A percentile compares a stretch with the other conserved stretches of the same genome.
Conservation (phyloP, 2,329 filamentous ascomycete species). For the Hypoxylon sp. region DNA sequence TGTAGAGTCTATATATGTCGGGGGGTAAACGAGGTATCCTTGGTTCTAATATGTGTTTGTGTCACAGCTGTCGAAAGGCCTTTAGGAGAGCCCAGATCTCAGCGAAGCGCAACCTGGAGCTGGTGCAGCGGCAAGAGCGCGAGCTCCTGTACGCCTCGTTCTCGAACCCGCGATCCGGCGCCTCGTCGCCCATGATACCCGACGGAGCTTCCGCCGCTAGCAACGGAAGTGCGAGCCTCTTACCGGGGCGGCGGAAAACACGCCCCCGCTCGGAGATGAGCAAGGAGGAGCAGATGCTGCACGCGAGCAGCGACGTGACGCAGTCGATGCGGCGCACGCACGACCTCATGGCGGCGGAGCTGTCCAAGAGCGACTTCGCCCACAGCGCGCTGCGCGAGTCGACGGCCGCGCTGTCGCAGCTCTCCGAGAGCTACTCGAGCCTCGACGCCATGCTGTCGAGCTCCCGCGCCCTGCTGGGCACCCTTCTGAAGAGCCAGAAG, state of each 20-base stretch:
- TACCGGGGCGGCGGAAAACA: slow-evolving; percentile 51
- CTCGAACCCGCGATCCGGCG: slow-evolving; percentile 56
- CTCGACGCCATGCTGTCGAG: slow-evolving; percentile 81
- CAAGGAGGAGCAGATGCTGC: slow-evolving; percentile 76
- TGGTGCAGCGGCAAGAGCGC: slow-evolving; percentile 80
- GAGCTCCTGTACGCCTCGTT: slow-evolving; percentile 78
- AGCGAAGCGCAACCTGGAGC: slow-evolving; percentile 79
- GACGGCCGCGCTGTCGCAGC: slow-evolving; percentile 81
- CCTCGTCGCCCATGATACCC: slow-evolving; percentile 51
- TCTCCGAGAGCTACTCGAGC: slow-evolving; percentile 83
- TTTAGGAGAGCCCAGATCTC: slow-evolving; percentile 86
- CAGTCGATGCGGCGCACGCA: slow-evolving; percentile 86
- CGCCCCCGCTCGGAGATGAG: slow-evolving; percentile 51
- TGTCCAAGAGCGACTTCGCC: slow-evolving; percentile 88
- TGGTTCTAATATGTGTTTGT: slow-evolving; percentile 5
- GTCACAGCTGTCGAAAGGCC: slow-evolving; percentile 65
- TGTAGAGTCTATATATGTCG: not conserved
- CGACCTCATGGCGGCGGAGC: slow-evolving; percentile 84
- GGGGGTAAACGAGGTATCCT: slow-evolving; percentile 6
- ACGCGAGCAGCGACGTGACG: slow-evolving; percentile 86
- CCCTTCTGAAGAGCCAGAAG: slow-evolving; percentile 88
- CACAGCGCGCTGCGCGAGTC: slow-evolving; percentile 88
- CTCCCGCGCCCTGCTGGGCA: slow-evolving; percentile 79
- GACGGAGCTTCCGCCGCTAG: not conserved
- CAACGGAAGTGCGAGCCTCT: slow-evolving; percentile 43